Conservation (phyloP, 305 asterid genomes). For the Rubia peregrina region DNA sequence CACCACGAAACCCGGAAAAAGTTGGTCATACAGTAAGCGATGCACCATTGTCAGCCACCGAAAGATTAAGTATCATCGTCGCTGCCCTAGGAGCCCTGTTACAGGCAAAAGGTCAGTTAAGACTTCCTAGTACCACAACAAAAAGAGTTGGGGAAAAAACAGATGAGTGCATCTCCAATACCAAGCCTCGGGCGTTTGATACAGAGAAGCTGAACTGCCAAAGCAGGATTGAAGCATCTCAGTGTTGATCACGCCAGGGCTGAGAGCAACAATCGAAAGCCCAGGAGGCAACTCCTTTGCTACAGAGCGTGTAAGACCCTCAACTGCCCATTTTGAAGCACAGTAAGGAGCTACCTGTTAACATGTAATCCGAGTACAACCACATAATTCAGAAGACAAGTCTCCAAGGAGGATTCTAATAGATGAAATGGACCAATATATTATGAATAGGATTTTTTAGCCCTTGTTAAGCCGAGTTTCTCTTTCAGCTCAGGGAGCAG, state of each 20-base stretch:
- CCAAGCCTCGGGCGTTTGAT: slow-evolving; percentile 88
- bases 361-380: slow-evolving; percentile 21
- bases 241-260: slow-evolving; percentile 86
- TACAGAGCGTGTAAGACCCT: slow-evolving; percentile 74
- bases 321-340: slow-evolving; percentile 96
- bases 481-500: background rate
- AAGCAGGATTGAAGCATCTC: slow-evolving; percentile 93
- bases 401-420: background rate
- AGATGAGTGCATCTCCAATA: slow-evolving; percentile 19
- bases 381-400: slow-evolving; percentile 1
- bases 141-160: background rate
- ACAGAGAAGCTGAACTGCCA: slow-evolving; percentile 66
- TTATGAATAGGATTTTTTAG: background rate
- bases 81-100: slow-evolving; percentile 98
- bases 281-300: slow-evolving; percentile 91
- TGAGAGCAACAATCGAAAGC: slow-evolving; percentile 69
- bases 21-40: slow-evolving; percentile 65
- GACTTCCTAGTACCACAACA: background rate
- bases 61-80: slow-evolving; percentile 74
- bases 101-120: slow-evolving; percentile 8
- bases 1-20: background rate
- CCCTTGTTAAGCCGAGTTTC: slow-evolving; percentile 7
- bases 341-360: slow-evolving; percentile 92
- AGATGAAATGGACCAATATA: background rate
- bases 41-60: slow-evolving; percentile 72